phyloP scores from a whole-genome alignment of 179 eudicot species.

The Pouteria campechiana region DNA sequence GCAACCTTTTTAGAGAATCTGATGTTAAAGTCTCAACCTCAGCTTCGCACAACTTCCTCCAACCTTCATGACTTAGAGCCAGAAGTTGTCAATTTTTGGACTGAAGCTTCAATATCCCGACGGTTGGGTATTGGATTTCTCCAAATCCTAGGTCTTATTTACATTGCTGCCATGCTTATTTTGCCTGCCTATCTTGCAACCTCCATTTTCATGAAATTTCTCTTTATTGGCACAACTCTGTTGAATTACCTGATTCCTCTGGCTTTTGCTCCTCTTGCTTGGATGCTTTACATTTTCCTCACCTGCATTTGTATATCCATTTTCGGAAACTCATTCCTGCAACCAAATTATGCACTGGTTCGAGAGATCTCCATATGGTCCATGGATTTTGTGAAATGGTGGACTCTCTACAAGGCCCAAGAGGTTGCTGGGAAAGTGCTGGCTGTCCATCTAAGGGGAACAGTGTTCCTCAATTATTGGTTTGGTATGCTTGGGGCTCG shows the following conservation, averaged over 20 bases:
- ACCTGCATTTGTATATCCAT: slow-evolving; percentile 25
- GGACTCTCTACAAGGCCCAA: slow-evolving; percentile 44
- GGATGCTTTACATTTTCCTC: slow-evolving; percentile 34
- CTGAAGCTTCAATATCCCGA: slow-evolving; percentile 18
- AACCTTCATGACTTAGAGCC: slow-evolving; percentile 14
- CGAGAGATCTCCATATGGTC: slow-evolving; percentile 45
- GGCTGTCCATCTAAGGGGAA: slow-evolving; percentile 50
- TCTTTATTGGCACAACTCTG: not conserved
- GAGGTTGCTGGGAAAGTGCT: slow-evolving; percentile 33
- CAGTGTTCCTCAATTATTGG: slow-evolving; percentile 42
- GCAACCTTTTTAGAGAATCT: slow-evolving; percentile 34
- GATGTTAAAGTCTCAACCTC: slow-evolving; percentile 32
- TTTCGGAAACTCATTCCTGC: slow-evolving; percentile 35
- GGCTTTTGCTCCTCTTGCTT: slow-evolving; percentile 31
- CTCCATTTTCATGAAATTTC: slow-evolving; percentile 13
- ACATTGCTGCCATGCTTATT: slow-evolving; percentile 22
- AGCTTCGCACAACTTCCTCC: slow-evolving; percentile 2
- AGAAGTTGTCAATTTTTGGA: slow-evolving; percentile 5
- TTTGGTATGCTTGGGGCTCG: slow-evolving; percentile 41
- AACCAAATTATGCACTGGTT: slow-evolving; percentile 35
- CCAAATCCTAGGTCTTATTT: slow-evolving; percentile 27
- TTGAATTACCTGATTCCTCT: slow-evolving; percentile 13
- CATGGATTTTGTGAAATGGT: slow-evolving; percentile 32
- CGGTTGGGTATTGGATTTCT: slow-evolving; percentile 17
- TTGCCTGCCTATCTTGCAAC: slow-evolving; percentile 29